phyloP scores from a whole-genome alignment of 169 alveolate species.

The Eimeria maxima region DNA sequence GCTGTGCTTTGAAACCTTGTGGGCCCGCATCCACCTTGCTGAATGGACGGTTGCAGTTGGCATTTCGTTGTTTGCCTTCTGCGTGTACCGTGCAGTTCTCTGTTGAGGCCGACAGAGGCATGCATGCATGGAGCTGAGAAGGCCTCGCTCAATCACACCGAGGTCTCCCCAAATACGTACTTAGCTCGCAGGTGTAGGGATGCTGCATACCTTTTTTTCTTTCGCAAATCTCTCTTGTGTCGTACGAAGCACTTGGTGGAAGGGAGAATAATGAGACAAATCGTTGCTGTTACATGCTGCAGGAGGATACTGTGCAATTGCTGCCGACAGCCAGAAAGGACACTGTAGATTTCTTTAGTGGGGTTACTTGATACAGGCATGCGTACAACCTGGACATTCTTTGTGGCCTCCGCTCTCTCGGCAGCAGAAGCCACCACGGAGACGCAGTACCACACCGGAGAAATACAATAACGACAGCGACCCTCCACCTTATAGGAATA shows the following conservation, averaged over 20 bases:
- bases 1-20: background rate
- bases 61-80: background rate
- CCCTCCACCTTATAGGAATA: background rate
- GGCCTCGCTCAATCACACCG: background rate
- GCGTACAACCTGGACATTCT: background rate
- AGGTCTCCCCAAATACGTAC: background rate
- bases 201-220: too few relatives aligned
- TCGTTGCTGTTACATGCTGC: too few relatives aligned
- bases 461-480: background rate
- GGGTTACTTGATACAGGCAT: background rate
- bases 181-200: background rate
- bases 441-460: background rate
- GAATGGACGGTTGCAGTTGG: conserved; percentile 32
- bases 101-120: conserved; percentile 11
- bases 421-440: background rate
- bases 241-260: too few relatives aligned
- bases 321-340: background rate
- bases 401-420: background rate
- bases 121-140: background rate
- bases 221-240: too few relatives aligned
- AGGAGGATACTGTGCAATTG: too few relatives aligned
- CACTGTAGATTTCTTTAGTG: background rate
- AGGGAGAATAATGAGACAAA: too few relatives aligned
- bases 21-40: conserved; percentile 4
- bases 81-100: background rate